Evolutionary conservation across 108 stramenopile species (phyloP), one percentile per base, ranked within the genome.

Genomic region (Nitzschia palea): DNA sequence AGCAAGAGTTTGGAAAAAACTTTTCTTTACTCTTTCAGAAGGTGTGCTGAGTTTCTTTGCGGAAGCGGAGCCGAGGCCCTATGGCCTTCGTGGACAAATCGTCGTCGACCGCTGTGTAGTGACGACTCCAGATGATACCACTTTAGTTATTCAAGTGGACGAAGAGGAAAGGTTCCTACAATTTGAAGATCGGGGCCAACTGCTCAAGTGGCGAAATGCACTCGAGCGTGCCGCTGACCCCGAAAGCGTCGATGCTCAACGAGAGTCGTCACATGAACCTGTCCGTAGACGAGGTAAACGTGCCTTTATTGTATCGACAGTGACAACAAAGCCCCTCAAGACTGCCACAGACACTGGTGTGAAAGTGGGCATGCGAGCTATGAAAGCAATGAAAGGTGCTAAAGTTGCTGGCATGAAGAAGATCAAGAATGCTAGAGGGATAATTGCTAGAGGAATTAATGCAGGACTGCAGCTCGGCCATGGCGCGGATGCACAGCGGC

Each of bases 1-100:
- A 43, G 73, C 58, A 62, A 76, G 72, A 37, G 45, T 50, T 14
- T 89, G 88, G 88, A 88, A 65, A 62, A 70, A 48, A 42, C 78
- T 75, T 18, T 90, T 65, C 58, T 77, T 86, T 55, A 80, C 87
- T 43, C 33, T 88, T 1, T 85, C 88, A 14, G 77, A 78, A 26
- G 79, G 76, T 42, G 72, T 81, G 9, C 35, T 93, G 61, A 77
- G 73, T 48, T 81, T 57, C 43, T 90, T 88, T 70, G 77, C 80
- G 31, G 48, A 84, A 44, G 86, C 80, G 8, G 52, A 74, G n/a
- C 84, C 87, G 2, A 77, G 75, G 22, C 80, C 87, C 22, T 73
- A 79, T 57, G 60, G 78, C 42, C 73, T 88, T 8, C 62, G 70
- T 1, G 86, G 77, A 6, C 82, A 92, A 56, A 33, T 80, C 4